Evolutionary conservation across 148 eudicot genomes (phyloP), one percentile per base, ranked within the genome.

Genomic region (Pouteria glomerata): DNA sequence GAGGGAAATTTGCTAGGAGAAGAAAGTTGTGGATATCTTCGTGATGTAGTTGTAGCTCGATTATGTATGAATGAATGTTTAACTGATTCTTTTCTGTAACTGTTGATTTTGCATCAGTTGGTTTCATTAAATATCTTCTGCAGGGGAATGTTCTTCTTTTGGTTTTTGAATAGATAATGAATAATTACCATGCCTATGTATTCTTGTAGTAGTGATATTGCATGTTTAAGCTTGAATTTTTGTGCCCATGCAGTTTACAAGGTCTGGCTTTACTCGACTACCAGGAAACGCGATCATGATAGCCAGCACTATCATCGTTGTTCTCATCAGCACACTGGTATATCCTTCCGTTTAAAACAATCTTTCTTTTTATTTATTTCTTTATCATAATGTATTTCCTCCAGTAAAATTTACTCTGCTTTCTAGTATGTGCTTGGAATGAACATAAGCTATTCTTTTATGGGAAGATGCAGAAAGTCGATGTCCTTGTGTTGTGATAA

Each of bases 291-390:
- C 98, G 44, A 72, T 88, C 69, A 82, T 88, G 92, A 90, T 93
- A 70, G 88, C 98, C 63, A 90, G 96, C 84, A 88, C 94, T 34
- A 90, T 93, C 66, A 84, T 88, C 11, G 77, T 90, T 64, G 91
- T 90, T 61, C 86, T 93, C 59, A 84, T 87, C 92, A 90, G 86
- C 82, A 93, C 96, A 59, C 75, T 92, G 94, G 98, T 90, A 85
- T 2, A 59, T 61, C 8, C 50, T 26, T 48, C 18, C 1, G 23
- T 42, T 26, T 26, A 65, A 63, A 42, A 11, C 10, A 8, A 23
- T 12, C 14, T 26, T 55, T 55, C 31, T 31, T 29, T 29, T 19
- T 31, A 3, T 31, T 30, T 31, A 11, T 11, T 59, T 1, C 5
- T 52, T 15, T 57, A 6, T 1, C 8, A 18, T 1, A 12, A 57